phyloP scores from a whole-genome alignment of 129 eudicot genomes.

The Kitagawia praeruptora region DNA sequence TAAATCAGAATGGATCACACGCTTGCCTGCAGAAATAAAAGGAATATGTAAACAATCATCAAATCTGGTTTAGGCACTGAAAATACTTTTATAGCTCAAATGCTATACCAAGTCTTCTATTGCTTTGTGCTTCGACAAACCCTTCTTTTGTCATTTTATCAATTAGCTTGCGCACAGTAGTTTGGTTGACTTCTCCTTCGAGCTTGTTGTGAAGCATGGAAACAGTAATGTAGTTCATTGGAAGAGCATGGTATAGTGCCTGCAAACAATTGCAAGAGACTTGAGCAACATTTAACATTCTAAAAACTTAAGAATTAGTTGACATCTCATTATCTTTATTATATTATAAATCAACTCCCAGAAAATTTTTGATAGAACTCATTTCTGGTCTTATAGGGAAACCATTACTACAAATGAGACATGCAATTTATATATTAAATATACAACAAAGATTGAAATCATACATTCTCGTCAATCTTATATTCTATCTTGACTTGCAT shows the following conservation, averaged over 20 bases:
- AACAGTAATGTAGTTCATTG: slow-evolving; percentile 55
- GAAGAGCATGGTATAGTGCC: slow-evolving; percentile 92
- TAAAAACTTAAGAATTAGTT: not conserved
- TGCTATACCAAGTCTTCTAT: slow-evolving; percentile 65
- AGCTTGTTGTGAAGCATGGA: slow-evolving; percentile 78
- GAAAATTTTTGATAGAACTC: not conserved
- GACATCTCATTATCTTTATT: not conserved
- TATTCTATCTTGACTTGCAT: not conserved
- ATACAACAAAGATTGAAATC: not conserved
- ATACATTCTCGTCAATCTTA: not conserved
- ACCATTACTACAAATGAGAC: not conserved
- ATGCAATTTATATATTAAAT: not conserved
- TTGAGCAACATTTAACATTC: not conserved
- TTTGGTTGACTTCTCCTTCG: slow-evolving; percentile 68
- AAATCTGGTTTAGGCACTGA: not conserved
- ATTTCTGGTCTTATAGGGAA: not conserved
- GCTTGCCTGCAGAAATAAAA: slow-evolving; percentile 50
- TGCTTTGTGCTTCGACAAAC: slow-evolving; percentile 56
- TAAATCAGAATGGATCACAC: slow-evolving; percentile 78
- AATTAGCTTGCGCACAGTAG: slow-evolving; percentile 63
- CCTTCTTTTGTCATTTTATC: slow-evolving; percentile 91
- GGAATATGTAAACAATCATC: not conserved
- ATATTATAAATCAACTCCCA: not conserved
- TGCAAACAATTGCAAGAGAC: slow-evolving; percentile 20
- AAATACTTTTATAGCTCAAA: not conserved